Evolutionary conservation across 129 eudicot species (phyloP).

Genomic region (Sambucus nigra): DNA sequence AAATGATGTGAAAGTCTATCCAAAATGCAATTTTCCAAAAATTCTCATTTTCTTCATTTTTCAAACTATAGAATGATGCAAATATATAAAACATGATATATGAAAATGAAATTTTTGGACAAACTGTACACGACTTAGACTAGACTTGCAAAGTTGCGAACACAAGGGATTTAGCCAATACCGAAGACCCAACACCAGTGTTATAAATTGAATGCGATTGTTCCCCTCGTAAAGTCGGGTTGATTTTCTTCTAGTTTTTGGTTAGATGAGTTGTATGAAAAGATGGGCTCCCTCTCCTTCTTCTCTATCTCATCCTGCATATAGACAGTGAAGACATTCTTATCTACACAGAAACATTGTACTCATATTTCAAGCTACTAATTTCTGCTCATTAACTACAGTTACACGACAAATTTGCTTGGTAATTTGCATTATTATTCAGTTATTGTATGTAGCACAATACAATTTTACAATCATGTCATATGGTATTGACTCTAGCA

Average conservation of each 20-base stretch:
- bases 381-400: not conserved
- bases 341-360: not conserved
- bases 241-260: not conserved
- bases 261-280: not conserved
- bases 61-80: no score
- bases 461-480: slow-evolving; percentile 7
- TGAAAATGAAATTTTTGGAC: no score
- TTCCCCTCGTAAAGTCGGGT: not conserved
- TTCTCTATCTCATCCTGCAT: no score
- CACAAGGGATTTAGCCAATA: no score
- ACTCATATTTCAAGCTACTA: not conserved
- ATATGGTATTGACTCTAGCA: slow-evolving; percentile 13
- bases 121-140: no score
- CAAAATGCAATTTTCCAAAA: no score
- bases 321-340: not conserved
- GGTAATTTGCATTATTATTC: not conserved
- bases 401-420: not conserved
- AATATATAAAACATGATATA: no score
- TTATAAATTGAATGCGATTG: not conserved
- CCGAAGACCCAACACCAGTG: no score
- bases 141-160: no score
- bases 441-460: not conserved
- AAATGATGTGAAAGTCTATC: no score
- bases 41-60: no score
- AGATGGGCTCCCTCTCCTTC: no score